phyloP scores from a whole-genome alignment of 164 flowering plant species.

The Stephania yunnanensis region DNA sequence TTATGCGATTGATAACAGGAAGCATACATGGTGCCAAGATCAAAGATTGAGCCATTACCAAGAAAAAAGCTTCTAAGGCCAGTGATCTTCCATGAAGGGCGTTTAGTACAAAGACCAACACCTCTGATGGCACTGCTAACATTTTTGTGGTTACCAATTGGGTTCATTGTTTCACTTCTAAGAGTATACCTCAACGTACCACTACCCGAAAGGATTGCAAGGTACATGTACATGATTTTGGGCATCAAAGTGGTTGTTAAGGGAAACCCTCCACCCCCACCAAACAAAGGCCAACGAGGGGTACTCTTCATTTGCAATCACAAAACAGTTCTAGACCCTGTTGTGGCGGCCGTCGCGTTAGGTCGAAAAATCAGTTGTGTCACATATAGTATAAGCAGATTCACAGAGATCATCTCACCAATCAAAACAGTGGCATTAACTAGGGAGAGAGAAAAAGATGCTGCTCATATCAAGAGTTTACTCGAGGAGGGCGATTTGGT shows the following conservation, averaged over 20 bases:
- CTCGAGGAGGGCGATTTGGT: constrained; percentile 71
- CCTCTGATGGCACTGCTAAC: constrained; percentile 53
- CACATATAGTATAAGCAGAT: constrained; percentile 70
- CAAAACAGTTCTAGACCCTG: constrained; percentile 61
- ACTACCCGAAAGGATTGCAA: constrained; percentile 47
- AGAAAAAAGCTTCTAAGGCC: constrained; percentile 61
- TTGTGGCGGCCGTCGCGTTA: constrained; percentile 60
- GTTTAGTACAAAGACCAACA: constrained; percentile 62
- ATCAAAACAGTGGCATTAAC: constrained; percentile 71
- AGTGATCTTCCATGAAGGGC: constrained; percentile 65
- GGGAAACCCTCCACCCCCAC: constrained; percentile 81
- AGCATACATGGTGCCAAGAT: constrained; percentile 64
- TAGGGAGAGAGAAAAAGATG: constrained; percentile 63
- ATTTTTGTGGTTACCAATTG: constrained; percentile 78
- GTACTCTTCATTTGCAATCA: constrained; percentile 43
- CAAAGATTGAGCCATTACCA: constrained; percentile 51
- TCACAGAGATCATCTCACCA: constrained; percentile 69
- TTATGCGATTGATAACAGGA: constrained; percentile 36
- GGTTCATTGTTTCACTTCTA: constrained; percentile 50
- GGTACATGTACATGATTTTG: constrained; percentile 42
- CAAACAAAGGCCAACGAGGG: constrained; percentile 46
- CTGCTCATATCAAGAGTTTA: constrained; percentile 47
- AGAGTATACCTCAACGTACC: constrained; percentile 56
- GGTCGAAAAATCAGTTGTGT: constrained; percentile 75
- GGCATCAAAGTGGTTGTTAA: constrained; percentile 58